Conservation (phyloP, 169 alveolate genomes). For the Plasmodium sp. region DNA sequence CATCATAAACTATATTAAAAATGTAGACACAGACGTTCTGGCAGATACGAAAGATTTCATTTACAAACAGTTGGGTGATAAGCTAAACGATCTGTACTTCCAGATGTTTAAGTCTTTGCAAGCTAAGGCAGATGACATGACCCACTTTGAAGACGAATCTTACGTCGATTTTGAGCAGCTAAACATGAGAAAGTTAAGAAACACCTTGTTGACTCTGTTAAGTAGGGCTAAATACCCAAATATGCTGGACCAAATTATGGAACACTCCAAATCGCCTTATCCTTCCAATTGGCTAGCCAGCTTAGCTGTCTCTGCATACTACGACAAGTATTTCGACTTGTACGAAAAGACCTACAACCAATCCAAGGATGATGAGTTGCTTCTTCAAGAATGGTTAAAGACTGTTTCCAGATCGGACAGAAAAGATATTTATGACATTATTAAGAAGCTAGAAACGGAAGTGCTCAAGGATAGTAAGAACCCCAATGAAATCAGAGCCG, state of each 20-base stretch:
- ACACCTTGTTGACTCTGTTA: conserved; percentile 21
- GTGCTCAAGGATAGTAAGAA: conserved; percentile 80
- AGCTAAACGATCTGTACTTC: conserved; percentile 20
- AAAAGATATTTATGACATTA: conserved; percentile 76
- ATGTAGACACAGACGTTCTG: conserved; percentile 65
- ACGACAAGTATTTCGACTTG: conserved; percentile 26
- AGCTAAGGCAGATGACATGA: conserved; percentile 52
- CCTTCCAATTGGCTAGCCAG: conserved; percentile 72
- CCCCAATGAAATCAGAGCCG: conserved; percentile 86
- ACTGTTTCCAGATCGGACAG: conserved; percentile 83
- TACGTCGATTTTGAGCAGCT: conserved; percentile 73
- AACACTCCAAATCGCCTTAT: conserved; percentile 55
- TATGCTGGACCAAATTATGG: conserved; percentile 25
- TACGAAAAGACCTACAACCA: conserved; percentile 40
- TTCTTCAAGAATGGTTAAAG: conserved; percentile 84
- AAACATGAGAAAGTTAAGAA: conserved; percentile 63
- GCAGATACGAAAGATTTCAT: conserved; percentile 47
- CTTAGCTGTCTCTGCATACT: conserved; percentile 50
- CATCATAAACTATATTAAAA: conserved; percentile 1
- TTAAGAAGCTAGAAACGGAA: conserved; percentile 74
- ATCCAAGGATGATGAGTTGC: conserved; percentile 74
- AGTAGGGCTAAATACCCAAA: conserved; percentile 57
- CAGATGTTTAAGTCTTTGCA: conserved; percentile 5
- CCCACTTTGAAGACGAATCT: conserved; percentile 69
- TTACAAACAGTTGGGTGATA: conserved; percentile 37